Conservation (phyloP, 2,329 filamentous ascomycete species). For the Microsporum audouinii region DNA sequence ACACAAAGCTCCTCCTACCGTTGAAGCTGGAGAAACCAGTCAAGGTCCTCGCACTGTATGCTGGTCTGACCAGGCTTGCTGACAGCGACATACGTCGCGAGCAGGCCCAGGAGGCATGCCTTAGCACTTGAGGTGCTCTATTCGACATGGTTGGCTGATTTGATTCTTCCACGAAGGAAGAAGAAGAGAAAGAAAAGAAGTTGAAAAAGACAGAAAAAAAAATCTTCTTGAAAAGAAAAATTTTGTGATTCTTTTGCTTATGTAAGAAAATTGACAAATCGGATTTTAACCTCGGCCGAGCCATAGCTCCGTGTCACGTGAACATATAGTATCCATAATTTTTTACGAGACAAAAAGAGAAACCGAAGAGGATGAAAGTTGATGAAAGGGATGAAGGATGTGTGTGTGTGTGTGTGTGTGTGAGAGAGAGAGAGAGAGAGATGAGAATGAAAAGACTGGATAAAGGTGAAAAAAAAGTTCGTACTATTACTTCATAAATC, state of each 20-base stretch:
- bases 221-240: not conserved
- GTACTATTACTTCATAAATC: not conserved
- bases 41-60: constrained; percentile 15
- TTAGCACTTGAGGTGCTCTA: constrained; percentile 56
- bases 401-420: no score
- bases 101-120: constrained; percentile 58
- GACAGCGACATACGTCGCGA: constrained; percentile 40
- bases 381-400: not conserved
- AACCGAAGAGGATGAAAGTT: not conserved
- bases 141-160: constrained; percentile 44
- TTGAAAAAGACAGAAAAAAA: not conserved
- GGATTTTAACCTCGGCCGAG: not conserved
- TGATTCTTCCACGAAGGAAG: not conserved
- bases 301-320: not conserved
- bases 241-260: not conserved
- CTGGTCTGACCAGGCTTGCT: constrained; percentile 28
- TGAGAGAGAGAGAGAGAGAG: not conserved
- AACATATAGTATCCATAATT: not conserved
- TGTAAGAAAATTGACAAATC: not conserved
- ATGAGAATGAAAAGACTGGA: not conserved
- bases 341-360: not conserved
- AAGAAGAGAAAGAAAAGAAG: not conserved
- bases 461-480: not conserved
- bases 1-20: constrained; percentile 60
- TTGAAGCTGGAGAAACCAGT: constrained; percentile 20